Base-by-base conservation (phyloP, 257 asterid species). In the Fraxinus americana region DNA sequence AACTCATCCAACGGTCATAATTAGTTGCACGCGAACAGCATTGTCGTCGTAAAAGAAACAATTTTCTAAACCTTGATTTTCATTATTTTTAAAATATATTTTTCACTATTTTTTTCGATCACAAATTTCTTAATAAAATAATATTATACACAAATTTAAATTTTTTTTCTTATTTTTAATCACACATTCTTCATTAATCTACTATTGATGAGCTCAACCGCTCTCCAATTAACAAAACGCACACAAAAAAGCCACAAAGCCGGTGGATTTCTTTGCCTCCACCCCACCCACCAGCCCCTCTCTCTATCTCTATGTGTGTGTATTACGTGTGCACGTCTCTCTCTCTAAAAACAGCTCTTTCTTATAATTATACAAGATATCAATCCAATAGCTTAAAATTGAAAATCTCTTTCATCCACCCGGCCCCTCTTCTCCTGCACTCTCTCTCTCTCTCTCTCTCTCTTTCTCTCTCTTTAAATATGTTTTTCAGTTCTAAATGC, bases 321-420 rank as follows among this genome's bases (percentile, higher is more conserved):
- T 8, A 12, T 11, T 27, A 4, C 7, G 69, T 63, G 57, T 48
- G 17, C 12, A 63, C 29, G 29, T 63, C 74, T 63, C 70, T 76
- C 79, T 84, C 75, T 75, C 67, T 70, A 65, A 77, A 71, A 61
- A 23, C 84, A 78, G 74, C 70, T 41, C 43, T 72, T 74, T 80
- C 82, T 85, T 85, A 81, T 86, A 83, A 48, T 12, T 82, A 80
- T 82, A 80, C 87, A 85, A 83, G 36, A 34, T 63, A 85, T 87
- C 91, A 77, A 79, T 85, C 90, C 86, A 85, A 57, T 82, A 10
- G 82, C 90, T 82, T 77, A 48, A 32, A 71, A 70, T 65, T 65
- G 52, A 81, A 78, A 76, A 36, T 43, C 39, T 11, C 5, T 29
- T 34, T 4, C 27, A 7, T 48, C 75, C 70, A 16, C 52, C 66